Conservation (phyloP, 108 stramenopile species). For the Nitzschia putrida region DNA sequence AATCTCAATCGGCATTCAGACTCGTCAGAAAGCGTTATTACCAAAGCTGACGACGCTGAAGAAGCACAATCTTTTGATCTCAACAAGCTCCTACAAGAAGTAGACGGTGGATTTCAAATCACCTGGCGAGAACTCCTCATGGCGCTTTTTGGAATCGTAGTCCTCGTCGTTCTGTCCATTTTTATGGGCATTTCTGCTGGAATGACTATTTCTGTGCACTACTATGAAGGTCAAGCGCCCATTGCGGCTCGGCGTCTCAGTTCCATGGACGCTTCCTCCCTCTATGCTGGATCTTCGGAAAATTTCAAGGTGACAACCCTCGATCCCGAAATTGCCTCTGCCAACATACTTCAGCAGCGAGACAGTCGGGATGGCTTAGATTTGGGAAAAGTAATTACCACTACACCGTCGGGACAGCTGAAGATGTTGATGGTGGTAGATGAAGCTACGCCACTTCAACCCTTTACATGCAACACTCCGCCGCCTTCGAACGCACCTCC, state of each 20-base stretch:
- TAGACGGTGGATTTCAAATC: constrained; percentile 12
- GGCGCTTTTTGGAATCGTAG: constrained; percentile 6
- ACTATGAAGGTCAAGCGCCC: constrained; percentile 37
- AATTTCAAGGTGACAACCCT: constrained; percentile 31
- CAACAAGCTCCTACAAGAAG: constrained; percentile 21
- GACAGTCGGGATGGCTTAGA: constrained; percentile 20
- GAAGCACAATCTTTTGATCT: constrained; percentile 2
- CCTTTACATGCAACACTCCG: background rate
- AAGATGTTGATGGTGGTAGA: constrained; percentile 42
- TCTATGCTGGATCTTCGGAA: constrained; percentile 9
- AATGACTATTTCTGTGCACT: constrained; percentile 47
- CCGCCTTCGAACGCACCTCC: background rate
- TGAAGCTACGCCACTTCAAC: constrained; percentile 33
- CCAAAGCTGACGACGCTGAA: background rate
- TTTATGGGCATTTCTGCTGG: constrained; percentile 39
- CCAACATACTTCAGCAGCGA: constrained; percentile 24
- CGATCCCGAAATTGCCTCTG: constrained; percentile 31
- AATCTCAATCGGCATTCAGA: background rate
- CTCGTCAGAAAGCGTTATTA: background rate
- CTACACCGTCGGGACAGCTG: constrained; percentile 25
- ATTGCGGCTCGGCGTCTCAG: constrained; percentile 5
- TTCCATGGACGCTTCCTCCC: constrained; percentile 4
- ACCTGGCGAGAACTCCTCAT: constrained; percentile 33
- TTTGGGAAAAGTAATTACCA: constrained; percentile 41
- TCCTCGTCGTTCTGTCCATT: constrained; percentile 23